These are phyloP conservation scores for Cajanus cajan DNA, from an alignment of 306 rosid genomes.

Conservation along the genomic window DNA sequence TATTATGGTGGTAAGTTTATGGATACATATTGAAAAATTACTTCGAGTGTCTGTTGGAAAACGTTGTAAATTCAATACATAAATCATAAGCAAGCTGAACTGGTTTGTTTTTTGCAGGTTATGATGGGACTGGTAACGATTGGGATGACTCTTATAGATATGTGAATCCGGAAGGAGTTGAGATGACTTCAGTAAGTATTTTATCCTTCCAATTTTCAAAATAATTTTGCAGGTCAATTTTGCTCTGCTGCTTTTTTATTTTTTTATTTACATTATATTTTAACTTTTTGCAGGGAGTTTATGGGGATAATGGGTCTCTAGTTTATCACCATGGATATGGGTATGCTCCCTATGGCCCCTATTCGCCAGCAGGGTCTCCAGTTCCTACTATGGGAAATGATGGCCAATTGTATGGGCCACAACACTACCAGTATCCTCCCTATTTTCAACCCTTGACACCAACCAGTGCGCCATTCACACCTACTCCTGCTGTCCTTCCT, in stretches of 20 bases:
- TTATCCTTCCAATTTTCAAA: background rate
- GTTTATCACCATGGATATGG: slow-evolving; percentile 89
- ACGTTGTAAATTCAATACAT: background rate
- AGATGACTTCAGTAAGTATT: slow-evolving; percentile 69
- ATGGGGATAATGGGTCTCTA: slow-evolving; percentile 88
- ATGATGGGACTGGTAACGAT: slow-evolving; percentile 64
- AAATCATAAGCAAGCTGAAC: background rate
- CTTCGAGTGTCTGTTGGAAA: background rate
- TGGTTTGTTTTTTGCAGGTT: slow-evolving; percentile 43
- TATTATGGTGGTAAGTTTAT: slow-evolving; percentile 69
- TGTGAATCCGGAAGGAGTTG: slow-evolving; percentile 77
- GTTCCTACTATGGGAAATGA: slow-evolving; percentile 95
- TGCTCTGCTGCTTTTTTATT: background rate
- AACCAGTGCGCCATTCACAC: slow-evolving; percentile 62
- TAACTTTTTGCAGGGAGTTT: slow-evolving; percentile 56
- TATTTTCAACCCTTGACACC: slow-evolving; percentile 88
- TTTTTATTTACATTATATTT: background rate
- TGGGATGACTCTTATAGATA: slow-evolving; percentile 88
- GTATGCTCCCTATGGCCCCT: slow-evolving; percentile 81
- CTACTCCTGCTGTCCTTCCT: slow-evolving; percentile 48
- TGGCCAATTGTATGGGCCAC: slow-evolving; percentile 93
- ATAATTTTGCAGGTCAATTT: background rate
- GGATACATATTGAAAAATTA: background rate
- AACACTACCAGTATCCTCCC: slow-evolving; percentile 93
- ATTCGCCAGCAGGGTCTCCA: slow-evolving; percentile 91